Percentiles rank a stretch among this genome's conserved stretches.
These are phyloP conservation scores for Omphalotus guepiniiformis DNA, from an alignment of 768 basidiomycete species.

Conservation along the genomic window DNA sequence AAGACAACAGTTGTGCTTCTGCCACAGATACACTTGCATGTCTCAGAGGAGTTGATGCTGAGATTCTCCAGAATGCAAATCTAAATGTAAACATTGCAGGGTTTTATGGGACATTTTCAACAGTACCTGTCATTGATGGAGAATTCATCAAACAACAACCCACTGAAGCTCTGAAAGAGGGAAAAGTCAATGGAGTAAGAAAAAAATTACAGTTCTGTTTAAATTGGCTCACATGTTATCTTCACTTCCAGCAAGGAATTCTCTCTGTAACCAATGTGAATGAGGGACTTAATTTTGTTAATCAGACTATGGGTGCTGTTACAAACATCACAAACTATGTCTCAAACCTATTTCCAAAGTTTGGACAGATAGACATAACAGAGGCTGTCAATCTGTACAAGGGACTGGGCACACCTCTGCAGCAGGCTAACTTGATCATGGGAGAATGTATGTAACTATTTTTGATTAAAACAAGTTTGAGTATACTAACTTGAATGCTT, in stretches of 20 bases:
- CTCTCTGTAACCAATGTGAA: constrained; percentile 24
- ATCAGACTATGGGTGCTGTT: constrained; percentile 13
- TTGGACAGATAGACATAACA: constrained; percentile 11
- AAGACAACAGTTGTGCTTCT: constrained; percentile 16
- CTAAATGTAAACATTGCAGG: constrained; percentile 18
- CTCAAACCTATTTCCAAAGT: constrained; percentile 20
- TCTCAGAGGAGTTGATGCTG: constrained; percentile 17
- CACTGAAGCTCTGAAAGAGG: constrained; percentile 21
- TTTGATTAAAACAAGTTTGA: background rate
- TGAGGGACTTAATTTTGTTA: constrained; percentile 27
- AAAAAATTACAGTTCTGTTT: background rate
- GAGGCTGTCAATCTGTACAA: constrained; percentile 14
- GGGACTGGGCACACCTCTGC: constrained; percentile 11
- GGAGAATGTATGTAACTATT: constrained; percentile 20
- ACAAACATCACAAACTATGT: constrained; percentile 19
- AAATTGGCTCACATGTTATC: background rate
- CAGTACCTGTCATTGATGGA: constrained; percentile 34
- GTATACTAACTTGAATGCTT: background rate
- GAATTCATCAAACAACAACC: constrained; percentile 29
- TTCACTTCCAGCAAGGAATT: constrained; percentile 16
- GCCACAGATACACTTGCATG: constrained; percentile 12
- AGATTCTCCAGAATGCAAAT: constrained; percentile 23
- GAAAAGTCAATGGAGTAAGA: constrained; percentile 30
- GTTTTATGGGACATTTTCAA: constrained; percentile 27
- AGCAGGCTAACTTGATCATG: constrained; percentile 19